Percentiles rank a stretch among this genome's conserved stretches.
Evolutionary conservation across 768 basidiomycete genomes (phyloP).

Genomic region (Trametes maxima): DNA sequence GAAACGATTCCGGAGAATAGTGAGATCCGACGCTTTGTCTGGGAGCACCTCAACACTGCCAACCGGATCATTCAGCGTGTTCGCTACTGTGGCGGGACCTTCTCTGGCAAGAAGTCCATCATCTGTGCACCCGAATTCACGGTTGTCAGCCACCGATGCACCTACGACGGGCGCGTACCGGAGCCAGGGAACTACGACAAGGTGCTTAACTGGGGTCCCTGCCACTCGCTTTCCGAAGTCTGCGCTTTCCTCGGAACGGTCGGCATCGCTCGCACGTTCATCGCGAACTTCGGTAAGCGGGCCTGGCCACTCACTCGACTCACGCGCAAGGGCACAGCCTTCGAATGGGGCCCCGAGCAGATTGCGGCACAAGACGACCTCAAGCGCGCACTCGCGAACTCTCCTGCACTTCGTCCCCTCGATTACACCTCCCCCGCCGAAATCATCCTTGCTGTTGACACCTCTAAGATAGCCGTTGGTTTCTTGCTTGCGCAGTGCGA

Average conservation of each 20-base stretch:
- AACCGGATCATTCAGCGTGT: constrained; percentile 40
- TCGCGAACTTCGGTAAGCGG: constrained; percentile 27
- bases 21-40: constrained; percentile 36
- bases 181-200: constrained; percentile 33
- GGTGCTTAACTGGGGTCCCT: constrained; percentile 28
- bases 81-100: constrained; percentile 29
- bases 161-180: constrained; percentile 36
- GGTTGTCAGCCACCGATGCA: constrained; percentile 44
- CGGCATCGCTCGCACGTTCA: constrained; percentile 27
- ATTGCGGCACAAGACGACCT: constrained; percentile 19
- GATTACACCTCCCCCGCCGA: constrained; percentile 22
- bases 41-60: constrained; percentile 40
- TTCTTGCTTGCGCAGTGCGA: constrained; percentile 34
- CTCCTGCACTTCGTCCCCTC: constrained; percentile 25
- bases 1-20: constrained; percentile 32
- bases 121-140: neutral
- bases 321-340: constrained; percentile 25
- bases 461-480: constrained; percentile 28
- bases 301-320: constrained; percentile 25
- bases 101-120: constrained; percentile 9
- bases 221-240: constrained; percentile 24
- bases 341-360: constrained; percentile 23
- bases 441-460: constrained; percentile 32
- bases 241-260: constrained; percentile 30
- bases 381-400: constrained; percentile 17